Evolutionary conservation across 441 rosid species (phyloP).

Genomic region (Sinapis alba): DNA sequence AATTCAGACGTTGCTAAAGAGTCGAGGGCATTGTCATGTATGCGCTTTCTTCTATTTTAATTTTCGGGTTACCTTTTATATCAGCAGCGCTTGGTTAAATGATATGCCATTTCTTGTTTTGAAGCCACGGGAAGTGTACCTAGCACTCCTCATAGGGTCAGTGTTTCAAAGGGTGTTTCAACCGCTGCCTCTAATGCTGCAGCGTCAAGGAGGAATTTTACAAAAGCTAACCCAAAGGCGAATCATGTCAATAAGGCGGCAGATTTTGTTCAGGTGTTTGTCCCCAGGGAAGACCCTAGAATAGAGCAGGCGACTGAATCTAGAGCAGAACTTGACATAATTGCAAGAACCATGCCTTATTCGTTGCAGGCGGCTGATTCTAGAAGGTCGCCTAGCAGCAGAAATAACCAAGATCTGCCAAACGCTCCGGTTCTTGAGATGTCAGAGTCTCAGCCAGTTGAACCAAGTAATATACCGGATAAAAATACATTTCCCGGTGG

Average conservation of each 20-base stretch:
- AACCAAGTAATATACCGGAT: conserved; percentile 44
- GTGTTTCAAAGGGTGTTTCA: conserved; percentile 51
- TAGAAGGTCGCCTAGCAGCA: conserved; percentile 48
- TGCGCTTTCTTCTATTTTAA: conserved; percentile 22
- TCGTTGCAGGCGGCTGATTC: conserved; percentile 74
- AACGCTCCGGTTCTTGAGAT: conserved; percentile 50
- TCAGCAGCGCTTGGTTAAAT: conserved; percentile 3
- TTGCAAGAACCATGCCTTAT: conserved; percentile 90
- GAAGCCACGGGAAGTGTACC: conserved; percentile 81
- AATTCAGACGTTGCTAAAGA: conserved; percentile 47
- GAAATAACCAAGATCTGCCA: conserved; percentile 63
- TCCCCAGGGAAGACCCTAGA: conserved; percentile 72
- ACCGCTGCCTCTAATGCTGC: conserved; percentile 48
- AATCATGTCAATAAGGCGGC: conserved; percentile 54
- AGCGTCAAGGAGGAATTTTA: conserved; percentile 55
- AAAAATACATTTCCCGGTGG: conserved; percentile 46
- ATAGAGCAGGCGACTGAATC: conserved; percentile 64
- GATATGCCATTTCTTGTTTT: conserved; percentile 27
- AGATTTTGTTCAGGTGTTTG: conserved; percentile 76
- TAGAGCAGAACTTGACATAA: conserved; percentile 70
- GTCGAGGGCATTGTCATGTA: conserved; percentile 62
- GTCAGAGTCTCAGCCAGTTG: conserved; percentile 48
- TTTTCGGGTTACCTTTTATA: neutral
- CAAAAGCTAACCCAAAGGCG: conserved; percentile 47
- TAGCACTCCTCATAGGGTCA: conserved; percentile 77